Evolutionary conservation across 257 asterid species (phyloP).

Genomic region (Nicotiana undulata): DNA sequence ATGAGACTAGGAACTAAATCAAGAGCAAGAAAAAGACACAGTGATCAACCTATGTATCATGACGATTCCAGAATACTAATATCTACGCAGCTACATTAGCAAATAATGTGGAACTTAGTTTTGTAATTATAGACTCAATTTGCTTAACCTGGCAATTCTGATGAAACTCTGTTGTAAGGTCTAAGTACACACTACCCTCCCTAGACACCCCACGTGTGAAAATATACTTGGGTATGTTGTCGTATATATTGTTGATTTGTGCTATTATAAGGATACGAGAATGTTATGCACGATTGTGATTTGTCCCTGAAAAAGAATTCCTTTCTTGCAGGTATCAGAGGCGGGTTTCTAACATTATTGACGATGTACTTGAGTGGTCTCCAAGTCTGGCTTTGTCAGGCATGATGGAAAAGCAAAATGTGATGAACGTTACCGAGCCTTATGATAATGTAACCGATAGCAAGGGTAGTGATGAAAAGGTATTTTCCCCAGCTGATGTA

Average conservation of each 20-base stretch:
- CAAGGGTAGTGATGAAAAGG: conserved; percentile 21
- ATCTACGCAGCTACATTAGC: neutral
- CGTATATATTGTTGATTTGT: neutral
- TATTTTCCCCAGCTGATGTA: conserved; percentile 16
- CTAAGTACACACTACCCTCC: too few species aligned
- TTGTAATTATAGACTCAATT: neutral
- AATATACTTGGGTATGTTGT: too few species aligned
- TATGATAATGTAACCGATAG: conserved; percentile 35
- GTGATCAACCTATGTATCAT: neutral
- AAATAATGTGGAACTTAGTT: neutral
- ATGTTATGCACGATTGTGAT: neutral
- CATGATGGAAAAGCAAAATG: conserved; percentile 80
- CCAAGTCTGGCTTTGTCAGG: conserved; percentile 92
- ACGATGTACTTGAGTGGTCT: conserved; percentile 96
- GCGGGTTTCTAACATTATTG: conserved; percentile 91
- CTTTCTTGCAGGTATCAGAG: conserved; percentile 71
- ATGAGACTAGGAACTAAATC: neutral
- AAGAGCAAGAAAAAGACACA: neutral
- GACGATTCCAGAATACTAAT: neutral
- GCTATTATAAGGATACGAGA: neutral
- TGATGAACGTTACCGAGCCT: conserved; percentile 46
- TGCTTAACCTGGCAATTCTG: neutral
- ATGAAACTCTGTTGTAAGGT: neutral
- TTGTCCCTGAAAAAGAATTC: neutral
- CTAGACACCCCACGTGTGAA: too few species aligned